phyloP scores from a whole-genome alignment of 2,329 filamentous ascomycete genomes.

The Epichloe elymi region DNA sequence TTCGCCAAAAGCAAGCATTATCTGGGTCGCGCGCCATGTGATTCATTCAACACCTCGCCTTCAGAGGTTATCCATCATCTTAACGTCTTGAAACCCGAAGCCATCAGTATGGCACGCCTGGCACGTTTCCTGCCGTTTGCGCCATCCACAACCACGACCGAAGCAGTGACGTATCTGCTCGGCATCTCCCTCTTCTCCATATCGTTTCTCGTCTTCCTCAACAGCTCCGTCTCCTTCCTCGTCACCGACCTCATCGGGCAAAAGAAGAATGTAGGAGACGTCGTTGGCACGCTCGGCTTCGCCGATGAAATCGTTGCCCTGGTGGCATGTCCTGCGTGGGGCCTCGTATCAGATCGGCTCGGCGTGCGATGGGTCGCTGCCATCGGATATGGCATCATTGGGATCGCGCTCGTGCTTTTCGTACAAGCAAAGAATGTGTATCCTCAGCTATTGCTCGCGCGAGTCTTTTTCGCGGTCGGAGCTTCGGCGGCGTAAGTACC shows the following conservation, averaged over 20 bases:
- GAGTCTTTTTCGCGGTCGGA: slow-evolving; percentile 79
- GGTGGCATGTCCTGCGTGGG: slow-evolving; percentile 69
- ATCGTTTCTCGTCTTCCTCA: slow-evolving; percentile 80
- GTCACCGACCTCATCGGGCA: slow-evolving; percentile 71
- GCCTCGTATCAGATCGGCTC: slow-evolving; percentile 61
- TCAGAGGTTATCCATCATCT: slow-evolving; percentile 1
- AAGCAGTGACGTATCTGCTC: slow-evolving; percentile 64
- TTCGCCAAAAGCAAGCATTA: neutral
- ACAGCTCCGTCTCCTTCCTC: slow-evolving; percentile 73
- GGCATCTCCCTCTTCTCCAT: slow-evolving; percentile 79
- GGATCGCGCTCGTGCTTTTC: slow-evolving; percentile 61
- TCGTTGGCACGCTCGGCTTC: slow-evolving; percentile 75
- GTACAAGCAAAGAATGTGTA: slow-evolving; percentile 82
- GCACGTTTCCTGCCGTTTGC: slow-evolving; percentile 43
- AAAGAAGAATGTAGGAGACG: slow-evolving; percentile 59
- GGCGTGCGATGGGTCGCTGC: slow-evolving; percentile 63
- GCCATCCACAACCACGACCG: slow-evolving; percentile 42
- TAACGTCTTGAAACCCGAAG: neutral
- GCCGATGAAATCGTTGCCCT: slow-evolving; percentile 73
- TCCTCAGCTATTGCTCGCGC: slow-evolving; percentile 71
- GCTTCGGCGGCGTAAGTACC: slow-evolving; percentile 65
- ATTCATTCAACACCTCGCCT: slow-evolving; percentile 5
- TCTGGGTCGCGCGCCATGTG: slow-evolving; percentile 6
- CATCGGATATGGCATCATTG: slow-evolving; percentile 71
- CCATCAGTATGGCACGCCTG: slow-evolving; percentile 22